Base-by-base conservation (phyloP, 2,329 filamentous ascomycete species). In the Calonectria naviculata region DNA sequence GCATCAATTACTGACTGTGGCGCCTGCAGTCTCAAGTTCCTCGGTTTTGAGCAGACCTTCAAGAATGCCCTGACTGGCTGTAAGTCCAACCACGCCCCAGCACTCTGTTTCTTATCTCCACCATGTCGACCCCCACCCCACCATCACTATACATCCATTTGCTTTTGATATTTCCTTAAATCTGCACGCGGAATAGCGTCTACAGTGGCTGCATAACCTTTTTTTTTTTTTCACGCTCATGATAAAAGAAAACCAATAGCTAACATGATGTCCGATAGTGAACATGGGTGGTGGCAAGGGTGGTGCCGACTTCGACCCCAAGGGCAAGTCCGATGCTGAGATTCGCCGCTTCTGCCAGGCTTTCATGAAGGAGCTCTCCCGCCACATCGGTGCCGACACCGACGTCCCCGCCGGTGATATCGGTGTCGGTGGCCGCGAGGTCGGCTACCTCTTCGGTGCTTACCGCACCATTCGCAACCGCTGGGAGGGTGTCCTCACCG, bases 11-110 rank as follows among this genome's bases (percentile, higher is more conserved):
- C 70, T 75, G 58, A 74, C 71, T 64, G 56, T 71, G 68, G 52
- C 49, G 64, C 54, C 67, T 72, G 58, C 63, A 76, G 74, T 81
- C 91, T 99, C 80, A 99, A 99, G 89, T 98, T 98, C 88, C 90
- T 99, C 82, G 97, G 96, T 76, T 98, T 98, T 81, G 97, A 99
- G 92, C 97, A 98, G 88, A 97, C 96, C 87, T 98, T 98, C 91
- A 98, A 98, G 91, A 98, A 98, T 94, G 97, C 97, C 78, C 88
- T 98, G 78, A 98, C 97, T 73, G 97, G 97, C 82, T 87, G 93
- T 95, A 88, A 89, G 94, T 91, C 26, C 26, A 58, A 15, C 41
- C 38, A 19, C 28, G n/a, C 49, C 49, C 9, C 65, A 19, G 46
- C 12, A 26, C 58, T 47, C 42, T 41, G 28, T n/a, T n/a, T 65